phyloP scores from a whole-genome alignment of 1,284 basidiomycete genomes.

The Trichosporon asahii region DNA sequence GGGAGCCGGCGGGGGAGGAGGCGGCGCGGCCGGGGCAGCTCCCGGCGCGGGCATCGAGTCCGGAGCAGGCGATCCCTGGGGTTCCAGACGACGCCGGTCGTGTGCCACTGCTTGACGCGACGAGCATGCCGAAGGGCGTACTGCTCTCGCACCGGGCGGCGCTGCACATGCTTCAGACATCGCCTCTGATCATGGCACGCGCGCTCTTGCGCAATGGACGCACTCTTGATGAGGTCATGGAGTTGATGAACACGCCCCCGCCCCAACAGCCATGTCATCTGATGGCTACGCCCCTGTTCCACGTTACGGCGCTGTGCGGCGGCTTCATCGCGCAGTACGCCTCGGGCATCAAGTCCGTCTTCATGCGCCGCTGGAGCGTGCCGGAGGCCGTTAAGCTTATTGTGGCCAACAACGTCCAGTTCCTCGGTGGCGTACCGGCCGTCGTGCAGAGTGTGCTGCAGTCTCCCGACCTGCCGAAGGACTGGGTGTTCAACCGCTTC shows the following conservation, averaged over 20 bases:
- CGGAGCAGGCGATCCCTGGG: constrained; percentile 49
- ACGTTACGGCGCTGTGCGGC: constrained; percentile 46
- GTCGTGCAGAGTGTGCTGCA: constrained; percentile 40
- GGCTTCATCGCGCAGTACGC: constrained; percentile 34
- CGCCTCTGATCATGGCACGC: background rate
- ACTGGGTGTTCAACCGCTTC: constrained; percentile 32
- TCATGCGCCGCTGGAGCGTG: constrained; percentile 42
- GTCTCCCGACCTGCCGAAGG: constrained; percentile 28
- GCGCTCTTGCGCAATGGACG: constrained; percentile 32
- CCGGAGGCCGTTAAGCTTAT: constrained; percentile 35
- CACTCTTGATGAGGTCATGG: constrained; percentile 16
- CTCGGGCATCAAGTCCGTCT: constrained; percentile 38
- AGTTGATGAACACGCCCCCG: constrained; percentile 6
- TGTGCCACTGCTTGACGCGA: constrained; percentile 73
- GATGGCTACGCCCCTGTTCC: constrained; percentile 46
- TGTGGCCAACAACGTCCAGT: constrained; percentile 30
- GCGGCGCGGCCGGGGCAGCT: constrained; percentile 53
- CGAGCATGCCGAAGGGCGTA: constrained; percentile 23
- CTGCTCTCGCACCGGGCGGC: constrained; percentile 21
- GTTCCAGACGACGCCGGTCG: constrained; percentile 88
- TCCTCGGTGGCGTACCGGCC: constrained; percentile 45
- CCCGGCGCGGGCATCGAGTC: constrained; percentile 11
- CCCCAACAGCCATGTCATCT: constrained; percentile 18
- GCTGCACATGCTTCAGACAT: constrained; percentile 27
- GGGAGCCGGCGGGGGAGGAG: constrained; percentile 55